These are phyloP conservation scores for Crithidia expoeki DNA, from an alignment of 208 protist genomes.

Conservation along the genomic window DNA sequence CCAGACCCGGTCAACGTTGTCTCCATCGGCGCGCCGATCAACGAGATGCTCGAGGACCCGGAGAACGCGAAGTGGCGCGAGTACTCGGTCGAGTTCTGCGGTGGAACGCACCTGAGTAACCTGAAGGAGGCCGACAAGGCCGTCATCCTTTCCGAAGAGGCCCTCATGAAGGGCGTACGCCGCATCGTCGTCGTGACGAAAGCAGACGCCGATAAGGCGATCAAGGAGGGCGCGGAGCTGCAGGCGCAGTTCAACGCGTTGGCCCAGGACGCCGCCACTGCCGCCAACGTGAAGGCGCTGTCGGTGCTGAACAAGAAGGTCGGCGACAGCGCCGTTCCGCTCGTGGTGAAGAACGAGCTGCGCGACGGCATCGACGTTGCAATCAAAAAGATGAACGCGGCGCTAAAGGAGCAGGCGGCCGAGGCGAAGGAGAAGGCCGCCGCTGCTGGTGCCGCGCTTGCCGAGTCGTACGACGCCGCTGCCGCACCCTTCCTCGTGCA, in stretches of 20 bases:
- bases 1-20: slow-evolving; percentile 98
- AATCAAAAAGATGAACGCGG: slow-evolving; percentile 75
- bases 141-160: slow-evolving; percentile 94
- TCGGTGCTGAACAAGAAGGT: slow-evolving; percentile 92
- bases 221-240: slow-evolving; percentile 51
- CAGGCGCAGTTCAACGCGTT: slow-evolving; percentile 60
- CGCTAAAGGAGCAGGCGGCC: slow-evolving; percentile 68
- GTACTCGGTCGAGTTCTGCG: slow-evolving; percentile 98
- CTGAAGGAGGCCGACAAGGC: slow-evolving; percentile 89
- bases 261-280: slow-evolving; percentile 34
- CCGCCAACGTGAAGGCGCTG: slow-evolving; percentile 81
- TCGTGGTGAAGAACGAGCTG: slow-evolving; percentile 80
- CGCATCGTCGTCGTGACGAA: slow-evolving; percentile 85
- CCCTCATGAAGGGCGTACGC: slow-evolving; percentile 94
- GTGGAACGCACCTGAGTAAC: slow-evolving; percentile 94
- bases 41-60: slow-evolving; percentile 90
- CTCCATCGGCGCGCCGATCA: slow-evolving; percentile 93
- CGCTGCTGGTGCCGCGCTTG: slow-evolving; percentile 56
- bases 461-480: slow-evolving; percentile 45
- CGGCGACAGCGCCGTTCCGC: slow-evolving; percentile 77
- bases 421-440: slow-evolving; percentile 76
- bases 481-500: slow-evolving; percentile 59
- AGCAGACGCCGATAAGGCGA: slow-evolving; percentile 63
- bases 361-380: slow-evolving; percentile 80
- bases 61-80: slow-evolving; percentile 86